Evolutionary conservation across 1,284 basidiomycete genomes (phyloP).

Genomic region (Cystobasidium pallidum): DNA sequence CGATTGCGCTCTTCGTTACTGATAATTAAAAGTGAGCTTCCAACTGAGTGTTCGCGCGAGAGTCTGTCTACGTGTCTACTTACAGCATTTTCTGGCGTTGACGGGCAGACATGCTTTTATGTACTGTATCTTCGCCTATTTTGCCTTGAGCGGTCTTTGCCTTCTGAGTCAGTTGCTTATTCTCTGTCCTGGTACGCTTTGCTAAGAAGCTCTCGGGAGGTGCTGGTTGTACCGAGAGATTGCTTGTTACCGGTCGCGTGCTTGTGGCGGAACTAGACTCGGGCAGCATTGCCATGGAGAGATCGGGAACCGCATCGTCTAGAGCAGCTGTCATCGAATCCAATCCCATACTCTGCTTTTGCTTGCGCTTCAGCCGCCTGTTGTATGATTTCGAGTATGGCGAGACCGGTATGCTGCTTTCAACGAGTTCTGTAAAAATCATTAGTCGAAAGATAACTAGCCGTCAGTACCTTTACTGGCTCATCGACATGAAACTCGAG

Average conservation of each 20-base stretch:
- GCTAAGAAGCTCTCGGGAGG: conserved; percentile 17
- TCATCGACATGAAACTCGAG: background rate
- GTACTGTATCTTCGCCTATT: conserved; percentile 71
- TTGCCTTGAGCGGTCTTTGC: conserved; percentile 58
- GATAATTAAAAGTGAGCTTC: background rate
- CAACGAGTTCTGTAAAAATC: conserved; percentile 57
- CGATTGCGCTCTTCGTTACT: conserved; percentile 71
- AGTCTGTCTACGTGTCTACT: conserved; percentile 55
- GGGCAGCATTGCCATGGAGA: conserved; percentile 61
- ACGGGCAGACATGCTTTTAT: conserved; percentile 64
- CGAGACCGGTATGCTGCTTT: conserved; percentile 62
- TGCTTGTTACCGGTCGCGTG: conserved; percentile 2
- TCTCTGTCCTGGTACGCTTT: conserved; percentile 43
- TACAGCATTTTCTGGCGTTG: conserved; percentile 73
- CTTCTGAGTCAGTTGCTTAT: conserved; percentile 48
- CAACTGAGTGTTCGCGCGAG: background rate
- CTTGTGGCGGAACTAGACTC: conserved; percentile 57
- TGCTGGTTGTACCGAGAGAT: conserved; percentile 47
- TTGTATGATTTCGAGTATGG: conserved; percentile 76
- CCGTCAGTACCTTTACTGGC: background rate
- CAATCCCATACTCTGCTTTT: conserved; percentile 65
- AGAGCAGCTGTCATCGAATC: conserved; percentile 56
- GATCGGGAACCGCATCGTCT: conserved; percentile 61
- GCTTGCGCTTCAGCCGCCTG: conserved; percentile 71
- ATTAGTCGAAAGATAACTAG: background rate